Conservation (phyloP, 441 rosid species). For the Eutrema salsugineum region DNA sequence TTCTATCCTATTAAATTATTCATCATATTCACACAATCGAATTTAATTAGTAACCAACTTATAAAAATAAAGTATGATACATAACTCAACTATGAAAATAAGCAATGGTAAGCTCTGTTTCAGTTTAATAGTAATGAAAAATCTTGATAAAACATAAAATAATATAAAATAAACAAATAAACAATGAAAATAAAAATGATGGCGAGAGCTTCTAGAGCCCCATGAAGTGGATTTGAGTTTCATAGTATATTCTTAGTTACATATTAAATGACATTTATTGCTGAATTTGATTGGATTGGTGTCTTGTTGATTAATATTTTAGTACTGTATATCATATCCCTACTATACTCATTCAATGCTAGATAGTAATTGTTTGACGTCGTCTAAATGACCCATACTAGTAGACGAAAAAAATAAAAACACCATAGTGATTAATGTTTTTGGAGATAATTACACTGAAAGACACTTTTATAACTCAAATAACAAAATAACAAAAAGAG, state of each 20-base stretch:
- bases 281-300: not conserved
- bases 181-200: not conserved
- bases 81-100: no score
- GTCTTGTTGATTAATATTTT: not conserved
- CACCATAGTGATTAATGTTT: not conserved
- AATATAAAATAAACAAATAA: no score
- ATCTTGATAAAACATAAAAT: no score
- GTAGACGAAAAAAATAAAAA: not conserved
- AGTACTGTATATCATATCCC: not conserved
- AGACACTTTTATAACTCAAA: no score
- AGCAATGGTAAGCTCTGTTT: no score
- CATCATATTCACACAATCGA: no score
- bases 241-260: not conserved
- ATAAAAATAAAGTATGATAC: no score
- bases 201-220: not conserved
- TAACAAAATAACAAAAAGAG: no score
- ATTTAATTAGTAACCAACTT: no score
- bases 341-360: not conserved
- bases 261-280: slow-evolving; percentile 6
- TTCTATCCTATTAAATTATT: no score
- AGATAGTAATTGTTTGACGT: not conserved
- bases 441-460: no score
- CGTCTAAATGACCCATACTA: not conserved
- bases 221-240: not conserved
- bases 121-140: no score